phyloP scores from a whole-genome alignment of 306 rosid genomes.

The Rosa persica region DNA sequence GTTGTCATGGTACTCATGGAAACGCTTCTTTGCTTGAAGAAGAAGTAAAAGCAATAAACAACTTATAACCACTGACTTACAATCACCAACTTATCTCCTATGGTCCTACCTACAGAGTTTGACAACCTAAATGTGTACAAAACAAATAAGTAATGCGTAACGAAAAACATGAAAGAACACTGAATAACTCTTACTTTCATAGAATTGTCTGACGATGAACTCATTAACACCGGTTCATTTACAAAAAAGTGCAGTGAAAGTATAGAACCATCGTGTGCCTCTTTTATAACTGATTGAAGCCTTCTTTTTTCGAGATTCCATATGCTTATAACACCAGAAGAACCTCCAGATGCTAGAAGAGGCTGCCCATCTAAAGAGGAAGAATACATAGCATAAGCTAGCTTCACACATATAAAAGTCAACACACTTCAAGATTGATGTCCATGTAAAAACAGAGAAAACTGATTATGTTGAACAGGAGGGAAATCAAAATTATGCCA shows the following conservation, averaged over 20 bases:
- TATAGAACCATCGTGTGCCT: slow-evolving; percentile 79
- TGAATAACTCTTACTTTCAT: slow-evolving; percentile 58
- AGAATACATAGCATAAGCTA: slow-evolving; percentile 15
- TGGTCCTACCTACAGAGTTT: not conserved
- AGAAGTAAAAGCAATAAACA: not conserved
- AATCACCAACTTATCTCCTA: not conserved
- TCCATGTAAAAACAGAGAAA: not conserved
- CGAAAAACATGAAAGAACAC: slow-evolving; percentile 5
- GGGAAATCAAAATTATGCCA: not conserved
- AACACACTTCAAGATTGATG: not conserved
- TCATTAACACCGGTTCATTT: slow-evolving; percentile 90
- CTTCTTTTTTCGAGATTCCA: slow-evolving; percentile 98
- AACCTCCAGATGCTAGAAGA: slow-evolving; percentile 95
- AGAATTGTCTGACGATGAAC: slow-evolving; percentile 92
- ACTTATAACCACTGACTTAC: not conserved
- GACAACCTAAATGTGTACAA: not conserved
- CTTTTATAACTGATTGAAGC: slow-evolving; percentile 85
- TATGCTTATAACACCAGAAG: slow-evolving; percentile 93
- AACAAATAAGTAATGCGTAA: not conserved
- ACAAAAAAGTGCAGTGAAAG: slow-evolving; percentile 84
- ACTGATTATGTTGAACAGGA: not conserved
- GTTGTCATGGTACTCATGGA: not conserved
- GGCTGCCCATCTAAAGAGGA: slow-evolving; percentile 80
- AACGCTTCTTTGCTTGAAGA: not conserved
- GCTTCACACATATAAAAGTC: not conserved